Evolutionary conservation across 176 grass and related monocot species (phyloP), one percentile per base, ranked within the genome.

Genomic region (Hsuehochloa calcarea): DNA sequence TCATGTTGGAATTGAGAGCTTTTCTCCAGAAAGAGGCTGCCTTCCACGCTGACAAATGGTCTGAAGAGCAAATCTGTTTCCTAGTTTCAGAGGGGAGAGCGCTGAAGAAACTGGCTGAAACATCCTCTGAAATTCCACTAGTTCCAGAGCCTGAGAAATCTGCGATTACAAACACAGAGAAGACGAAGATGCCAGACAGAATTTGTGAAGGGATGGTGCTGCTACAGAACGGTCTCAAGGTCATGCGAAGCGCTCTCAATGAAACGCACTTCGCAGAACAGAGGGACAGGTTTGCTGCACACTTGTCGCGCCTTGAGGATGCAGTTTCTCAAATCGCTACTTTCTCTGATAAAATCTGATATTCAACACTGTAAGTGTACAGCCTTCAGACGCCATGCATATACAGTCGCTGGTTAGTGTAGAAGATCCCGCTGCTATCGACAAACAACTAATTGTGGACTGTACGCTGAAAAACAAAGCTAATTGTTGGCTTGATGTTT

Each of bases 1-100:
- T 98, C 84, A 95, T 93, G 91, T 80, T 79, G 22, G 93, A 95
- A 71, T 75, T 98, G 79, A 95, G 82, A 87, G 91, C 81, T 25
- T 91, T 92, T 82, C 91, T 98, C 74, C 87, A 93, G 72, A 95
- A 98, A 72, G 93, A 95, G 80, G 81, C 49, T 46, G 87, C 89
- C 73, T 81, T 89, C 17, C 38, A 56, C 59, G 70, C 69, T 4
- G 56, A 84, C 69, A 85, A 31, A 87, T 85, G 78, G 72, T 91
- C 77, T 22, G 70, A 77, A 47, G 89, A 93, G 37, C 91, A 93
- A 55, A 76, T 77, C 14, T 11, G 27, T 35, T 72, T 86, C 45
- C 89, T 98, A 69, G 54, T 83, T 67, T 86, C 85, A 35, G 96
- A 98, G 84, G 96, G 91, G 25, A 82, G 54, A 25, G 38, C 66